phyloP scores from a whole-genome alignment of 2,329 filamentous ascomycete genomes.

The Furcasterigmium furcatum region DNA sequence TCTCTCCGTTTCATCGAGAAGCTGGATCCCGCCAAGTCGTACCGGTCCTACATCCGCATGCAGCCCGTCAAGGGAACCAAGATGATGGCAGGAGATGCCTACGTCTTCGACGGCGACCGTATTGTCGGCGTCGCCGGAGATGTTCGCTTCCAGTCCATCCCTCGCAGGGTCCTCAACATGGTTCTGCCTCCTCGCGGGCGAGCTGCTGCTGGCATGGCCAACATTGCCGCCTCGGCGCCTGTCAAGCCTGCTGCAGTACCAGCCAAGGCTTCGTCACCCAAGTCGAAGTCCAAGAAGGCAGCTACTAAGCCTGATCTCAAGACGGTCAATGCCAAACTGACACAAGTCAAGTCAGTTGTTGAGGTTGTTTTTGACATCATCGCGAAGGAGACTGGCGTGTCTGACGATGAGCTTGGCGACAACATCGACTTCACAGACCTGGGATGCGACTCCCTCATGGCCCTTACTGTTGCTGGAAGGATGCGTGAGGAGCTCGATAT shows the following conservation, averaged over 20 bases:
- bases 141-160: constrained; percentile 65
- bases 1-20: constrained; percentile 47
- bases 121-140: constrained; percentile 48
- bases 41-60: constrained; percentile 57
- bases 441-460: constrained; percentile 61
- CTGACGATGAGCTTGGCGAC: constrained; percentile 51
- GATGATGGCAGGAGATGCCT: constrained; percentile 51
- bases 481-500: constrained; percentile 57
- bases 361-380: constrained; percentile 48
- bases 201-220: constrained; percentile 18
- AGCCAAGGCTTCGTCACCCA: constrained; percentile 28
- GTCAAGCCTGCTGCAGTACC: constrained; percentile 29
- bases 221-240: constrained; percentile 27
- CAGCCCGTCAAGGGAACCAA: constrained; percentile 47
- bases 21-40: constrained; percentile 40
- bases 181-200: constrained; percentile 61
- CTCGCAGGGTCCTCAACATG: constrained; percentile 63
- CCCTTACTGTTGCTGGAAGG: constrained; percentile 52
- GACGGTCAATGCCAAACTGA: constrained; percentile 48
- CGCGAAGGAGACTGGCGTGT: constrained; percentile 53
- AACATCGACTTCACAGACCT: constrained; percentile 54
- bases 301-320: constrained; percentile 43
- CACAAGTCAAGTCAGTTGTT: constrained; percentile 35
- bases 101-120: constrained; percentile 49
- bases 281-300: constrained; percentile 38